Evolutionary conservation across 495 filamentous ascomycete genomes (phyloP), one percentile per base, ranked within the genome.

Genomic region (Bryoglossum gracile): DNA sequence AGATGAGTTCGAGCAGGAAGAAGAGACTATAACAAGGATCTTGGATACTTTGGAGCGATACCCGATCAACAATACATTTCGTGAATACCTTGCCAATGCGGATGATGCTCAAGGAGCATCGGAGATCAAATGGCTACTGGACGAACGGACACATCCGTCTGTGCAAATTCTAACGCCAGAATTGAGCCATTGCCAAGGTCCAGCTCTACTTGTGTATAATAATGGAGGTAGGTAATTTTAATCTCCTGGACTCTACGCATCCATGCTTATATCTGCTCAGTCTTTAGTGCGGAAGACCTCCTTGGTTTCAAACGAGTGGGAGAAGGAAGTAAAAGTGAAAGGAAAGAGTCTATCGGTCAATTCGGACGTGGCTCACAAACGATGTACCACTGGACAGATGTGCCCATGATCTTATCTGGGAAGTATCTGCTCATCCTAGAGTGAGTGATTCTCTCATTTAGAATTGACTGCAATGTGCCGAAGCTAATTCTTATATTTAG

Each of bases 381-480:
- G 6, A 70, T 70, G 68, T 72, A 66, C 56, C 68, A 72, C 45
- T 72, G 66, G 59, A 70, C 68, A 32, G 63, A 66, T 33, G 62
- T 66, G 9, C 68, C 68, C 14, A 68, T 66, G 55, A 59, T 70
- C 13, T 45, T 72, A 30, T 66, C 66, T 0, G 65, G 65, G 8
- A 59, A 58, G 21, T 66, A 33, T 10, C 60, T 65, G 21, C 43
- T 72, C 5, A 66, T 70, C 21, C 57, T 71, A 2, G 68, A 71
- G 62, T 65, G 59, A 46, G 47, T 32, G n/a, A n/a, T n/a, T n/a
- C n/a, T n/a, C n/a, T n/a, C n/a, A n/a, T n/a, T n/a, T n/a, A n/a
- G n/a, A n/a, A n/a, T n/a, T n/a, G n/a, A n/a, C n/a, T n/a, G n/a
- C n/a, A n/a, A n/a, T n/a, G n/a, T n/a, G n/a, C n/a, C n/a, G n/a